Conservation (phyloP, 1,284 basidiomycete species). For the Trichosporon asahii region DNA sequence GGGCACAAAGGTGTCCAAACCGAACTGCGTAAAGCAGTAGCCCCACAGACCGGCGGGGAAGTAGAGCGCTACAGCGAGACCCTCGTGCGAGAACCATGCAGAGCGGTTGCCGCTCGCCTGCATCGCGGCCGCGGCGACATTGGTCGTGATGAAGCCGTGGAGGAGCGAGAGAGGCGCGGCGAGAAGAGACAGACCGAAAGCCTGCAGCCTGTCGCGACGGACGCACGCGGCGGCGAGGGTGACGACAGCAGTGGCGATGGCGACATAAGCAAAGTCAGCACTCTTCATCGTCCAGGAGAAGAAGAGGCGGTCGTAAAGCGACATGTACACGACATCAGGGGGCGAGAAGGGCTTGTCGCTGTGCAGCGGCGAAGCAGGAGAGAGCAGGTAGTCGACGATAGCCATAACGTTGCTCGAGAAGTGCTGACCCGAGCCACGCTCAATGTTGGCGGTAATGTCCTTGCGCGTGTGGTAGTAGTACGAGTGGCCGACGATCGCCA, state of each 20-base stretch:
- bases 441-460: slow-evolving; percentile 38
- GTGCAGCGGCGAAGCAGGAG: slow-evolving; percentile 41
- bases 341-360: slow-evolving; percentile 39
- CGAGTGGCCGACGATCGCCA: slow-evolving; percentile 83
- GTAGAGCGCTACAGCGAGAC: slow-evolving; percentile 70
- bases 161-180: slow-evolving; percentile 55
- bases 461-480: slow-evolving; percentile 86
- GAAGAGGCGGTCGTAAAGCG: slow-evolving; percentile 66
- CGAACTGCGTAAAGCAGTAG: slow-evolving; percentile 32
- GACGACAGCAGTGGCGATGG: slow-evolving; percentile 54
- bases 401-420: slow-evolving; percentile 89
- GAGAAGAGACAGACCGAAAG: slow-evolving; percentile 56
- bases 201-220: slow-evolving; percentile 41
- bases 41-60: slow-evolving; percentile 66
- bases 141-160: slow-evolving; percentile 60
- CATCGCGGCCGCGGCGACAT: slow-evolving; percentile 72
- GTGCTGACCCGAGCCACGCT: slow-evolving; percentile 59
- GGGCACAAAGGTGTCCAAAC: slow-evolving; percentile 32
- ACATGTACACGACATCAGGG: slow-evolving; percentile 64
- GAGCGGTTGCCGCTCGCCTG: slow-evolving; percentile 60
- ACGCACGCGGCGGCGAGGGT: slow-evolving; percentile 42
- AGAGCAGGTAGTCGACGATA: slow-evolving; percentile 73
- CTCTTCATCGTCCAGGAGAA: slow-evolving; percentile 66
- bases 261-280: slow-evolving; percentile 67
- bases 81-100: slow-evolving; percentile 64